These are phyloP conservation scores for Diaporthe ampelina DNA, from an alignment of 2,329 filamentous ascomycete genomes.

Conservation along the genomic window DNA sequence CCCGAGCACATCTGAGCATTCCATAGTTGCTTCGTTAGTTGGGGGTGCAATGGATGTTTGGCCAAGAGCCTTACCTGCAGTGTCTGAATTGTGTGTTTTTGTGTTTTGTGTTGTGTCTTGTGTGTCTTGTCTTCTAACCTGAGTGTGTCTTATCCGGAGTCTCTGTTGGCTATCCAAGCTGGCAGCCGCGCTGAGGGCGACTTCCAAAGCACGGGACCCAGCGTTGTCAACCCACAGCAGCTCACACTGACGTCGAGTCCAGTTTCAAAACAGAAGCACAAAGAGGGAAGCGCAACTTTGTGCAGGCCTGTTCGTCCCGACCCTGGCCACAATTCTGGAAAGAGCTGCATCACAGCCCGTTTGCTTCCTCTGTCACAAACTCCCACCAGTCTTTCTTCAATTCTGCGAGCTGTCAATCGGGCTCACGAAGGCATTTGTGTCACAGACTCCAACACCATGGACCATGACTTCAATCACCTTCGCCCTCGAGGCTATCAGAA, in stretches of 20 bases:
- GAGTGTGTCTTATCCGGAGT: not conserved
- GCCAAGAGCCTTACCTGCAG: no score
- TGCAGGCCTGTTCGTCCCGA: not conserved
- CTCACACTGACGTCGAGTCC: conserved; percentile 6
- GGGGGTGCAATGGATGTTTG: not conserved
- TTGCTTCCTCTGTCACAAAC: not conserved
- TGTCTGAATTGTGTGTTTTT: not conserved
- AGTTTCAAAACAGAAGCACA: conserved; percentile 2
- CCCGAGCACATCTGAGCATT: conserved; percentile 19
- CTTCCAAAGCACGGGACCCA: not conserved
- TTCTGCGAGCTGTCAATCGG: not conserved
- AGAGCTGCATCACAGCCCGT: not conserved
- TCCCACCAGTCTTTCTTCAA: not conserved
- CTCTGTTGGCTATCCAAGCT: not conserved
- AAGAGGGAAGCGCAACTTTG: not conserved
- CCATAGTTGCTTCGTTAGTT: not conserved
- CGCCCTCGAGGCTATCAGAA: not conserved
- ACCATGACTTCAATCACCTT: not conserved
- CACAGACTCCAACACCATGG: not conserved
- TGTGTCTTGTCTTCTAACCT: not conserved
- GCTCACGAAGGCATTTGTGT: not conserved
- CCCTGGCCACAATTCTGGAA: not conserved
- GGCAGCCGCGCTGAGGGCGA: not conserved
- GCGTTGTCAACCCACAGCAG: not conserved
- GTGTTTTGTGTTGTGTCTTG: no score